phyloP scores from a whole-genome alignment of 306 rosid genomes.

The Cicer chorassanicum region DNA sequence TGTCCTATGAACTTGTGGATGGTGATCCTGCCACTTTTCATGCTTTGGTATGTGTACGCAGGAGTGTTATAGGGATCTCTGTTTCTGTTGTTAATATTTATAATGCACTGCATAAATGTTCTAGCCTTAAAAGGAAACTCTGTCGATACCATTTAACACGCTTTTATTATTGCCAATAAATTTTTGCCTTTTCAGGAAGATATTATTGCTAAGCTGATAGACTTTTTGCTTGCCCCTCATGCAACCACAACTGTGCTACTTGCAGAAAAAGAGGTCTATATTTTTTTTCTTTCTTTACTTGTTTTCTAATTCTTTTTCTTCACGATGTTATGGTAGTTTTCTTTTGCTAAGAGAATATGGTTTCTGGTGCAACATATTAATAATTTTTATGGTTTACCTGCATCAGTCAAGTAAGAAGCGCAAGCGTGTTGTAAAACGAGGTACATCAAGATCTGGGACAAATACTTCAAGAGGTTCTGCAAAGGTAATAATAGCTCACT shows the following conservation, averaged over 20 bases:
- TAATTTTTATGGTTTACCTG: slow-evolving; percentile 33
- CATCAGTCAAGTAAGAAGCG: slow-evolving; percentile 78
- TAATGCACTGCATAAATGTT: slow-evolving; percentile 6
- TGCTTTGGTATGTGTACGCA: slow-evolving; percentile 1
- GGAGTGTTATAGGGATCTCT: neutral
- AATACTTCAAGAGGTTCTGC: slow-evolving; percentile 60
- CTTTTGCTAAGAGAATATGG: neutral
- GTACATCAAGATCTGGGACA: slow-evolving; percentile 64
- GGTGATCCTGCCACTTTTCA: slow-evolving; percentile 1
- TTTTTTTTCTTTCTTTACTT: neutral
- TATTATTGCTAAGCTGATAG: slow-evolving; percentile 72
- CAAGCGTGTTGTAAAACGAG: slow-evolving; percentile 61
- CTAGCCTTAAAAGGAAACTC: neutral
- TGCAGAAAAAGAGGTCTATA: slow-evolving; percentile 80
- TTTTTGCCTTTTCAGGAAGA: slow-evolving; percentile 71
- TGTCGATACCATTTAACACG: slow-evolving; percentile 5
- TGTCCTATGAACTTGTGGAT: neutral
- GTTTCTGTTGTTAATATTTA: neutral
- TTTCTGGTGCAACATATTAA: slow-evolving; percentile 22
- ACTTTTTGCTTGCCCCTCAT: slow-evolving; percentile 85
- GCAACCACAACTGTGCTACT: slow-evolving; percentile 72
- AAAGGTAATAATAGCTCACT: slow-evolving; percentile 64
- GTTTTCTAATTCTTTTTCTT: slow-evolving; percentile 18
- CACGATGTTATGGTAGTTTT: slow-evolving; percentile 9
- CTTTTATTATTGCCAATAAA: slow-evolving; percentile 35